Base-by-base conservation (phyloP, 495 filamentous ascomycete genomes). In the Trichoderma orchidacearum region DNA sequence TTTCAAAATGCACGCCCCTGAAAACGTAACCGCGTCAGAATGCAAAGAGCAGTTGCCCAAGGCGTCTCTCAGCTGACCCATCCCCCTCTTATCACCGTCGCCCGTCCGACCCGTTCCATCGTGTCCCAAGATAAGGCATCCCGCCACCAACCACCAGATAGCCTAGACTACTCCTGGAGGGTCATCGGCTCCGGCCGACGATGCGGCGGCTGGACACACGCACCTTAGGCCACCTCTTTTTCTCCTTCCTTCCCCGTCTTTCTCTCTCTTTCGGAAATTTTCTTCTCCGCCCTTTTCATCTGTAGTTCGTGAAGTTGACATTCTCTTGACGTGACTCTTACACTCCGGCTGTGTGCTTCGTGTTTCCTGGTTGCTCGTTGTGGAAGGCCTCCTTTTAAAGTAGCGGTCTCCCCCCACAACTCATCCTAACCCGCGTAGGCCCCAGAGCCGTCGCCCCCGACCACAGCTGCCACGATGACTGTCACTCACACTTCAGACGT, bases 391-490 rank as follows among this genome's bases (percentile, higher is more conserved):
- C 18, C n/a, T n/a, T 25, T 48, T 8, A 12, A 25, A 48, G 38
- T 48, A 48, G 38, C 38, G 18, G 21, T 23, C 17, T 48, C 38
- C 38, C 13, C 38, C 18, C 18, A 25, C 18, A 25, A 21, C 38
- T 21, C 38, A 48, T 48, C 17, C n/a, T n/a, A n/a, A n/a, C n/a
- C 3, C 15, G 3, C 36, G 3, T 27, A 25, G 27, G 18, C 18
- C 41, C 6, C 41, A 27, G 18, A 27, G 21, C 32, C 32, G 32
- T 41, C 17, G 12, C 41, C 32, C 12, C 32, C 12, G 32, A 17
- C 28, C 9, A 23, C 11, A 53, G 51, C 30, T 21, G 1, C 27
- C 62, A 61, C 59, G 50, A 67, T 67, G 63, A 64, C 62, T 7
- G 57, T 58, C 45, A 23, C 59, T 25, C 52, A 58, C 41, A 57